Conservation (phyloP, 768 basidiomycete species). For the Inosperma sp. region DNA sequence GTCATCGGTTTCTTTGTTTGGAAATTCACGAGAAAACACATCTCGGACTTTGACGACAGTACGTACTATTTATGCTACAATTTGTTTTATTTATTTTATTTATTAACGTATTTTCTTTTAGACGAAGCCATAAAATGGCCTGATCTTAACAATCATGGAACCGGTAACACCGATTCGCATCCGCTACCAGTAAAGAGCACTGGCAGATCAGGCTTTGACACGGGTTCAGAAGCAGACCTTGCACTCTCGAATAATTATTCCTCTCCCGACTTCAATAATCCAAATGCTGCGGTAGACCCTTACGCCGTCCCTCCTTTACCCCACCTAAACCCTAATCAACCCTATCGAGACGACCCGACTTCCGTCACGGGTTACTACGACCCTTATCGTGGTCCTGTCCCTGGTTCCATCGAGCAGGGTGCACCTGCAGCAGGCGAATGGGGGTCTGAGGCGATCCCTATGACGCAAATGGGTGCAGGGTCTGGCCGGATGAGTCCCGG, state of each 20-base stretch:
- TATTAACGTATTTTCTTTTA: slow-evolving; percentile 25
- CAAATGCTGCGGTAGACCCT: slow-evolving; percentile 47
- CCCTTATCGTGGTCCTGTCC: slow-evolving; percentile 75
- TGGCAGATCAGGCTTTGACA: slow-evolving; percentile 71
- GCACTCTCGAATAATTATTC: slow-evolving; percentile 48
- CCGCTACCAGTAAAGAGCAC: slow-evolving; percentile 67
- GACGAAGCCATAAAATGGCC: slow-evolving; percentile 91
- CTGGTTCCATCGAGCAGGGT: slow-evolving; percentile 56
- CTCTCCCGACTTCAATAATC: slow-evolving; percentile 45
- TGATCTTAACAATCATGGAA: slow-evolving; percentile 67
- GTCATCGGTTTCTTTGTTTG: slow-evolving; percentile 75
- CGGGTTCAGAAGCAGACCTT: slow-evolving; percentile 53
- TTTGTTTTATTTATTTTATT: neutral
- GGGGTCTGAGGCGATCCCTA: slow-evolving; percentile 62
- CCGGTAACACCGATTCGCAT: slow-evolving; percentile 41
- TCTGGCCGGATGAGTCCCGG: slow-evolving; percentile 36
- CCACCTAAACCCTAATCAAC: slow-evolving; percentile 72
- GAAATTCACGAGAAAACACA: slow-evolving; percentile 82
- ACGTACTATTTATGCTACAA: slow-evolving; percentile 29
- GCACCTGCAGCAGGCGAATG: slow-evolving; percentile 31
- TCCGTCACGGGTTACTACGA: slow-evolving; percentile 57
- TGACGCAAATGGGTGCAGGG: slow-evolving; percentile 55
- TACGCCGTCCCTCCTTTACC: slow-evolving; percentile 83
- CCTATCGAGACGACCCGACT: slow-evolving; percentile 70
- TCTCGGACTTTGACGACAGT: slow-evolving; percentile 76